Conservation (phyloP, 345 rosid species). For the Pistacia vera region DNA sequence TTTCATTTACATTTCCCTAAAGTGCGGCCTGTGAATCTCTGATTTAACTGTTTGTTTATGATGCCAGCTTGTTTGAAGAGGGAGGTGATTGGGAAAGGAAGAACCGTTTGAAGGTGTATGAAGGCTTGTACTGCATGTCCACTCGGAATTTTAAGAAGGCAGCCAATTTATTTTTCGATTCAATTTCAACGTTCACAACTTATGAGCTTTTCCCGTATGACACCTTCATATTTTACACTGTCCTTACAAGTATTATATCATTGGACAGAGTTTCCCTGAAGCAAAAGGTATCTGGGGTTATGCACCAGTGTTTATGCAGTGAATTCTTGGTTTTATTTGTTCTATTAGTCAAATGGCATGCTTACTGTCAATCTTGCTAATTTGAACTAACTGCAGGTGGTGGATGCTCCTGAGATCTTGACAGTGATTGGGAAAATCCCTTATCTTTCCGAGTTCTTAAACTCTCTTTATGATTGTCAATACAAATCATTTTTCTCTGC, state of each 20-base stretch:
- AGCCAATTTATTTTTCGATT: slow-evolving; percentile 84
- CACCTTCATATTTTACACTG: slow-evolving; percentile 95
- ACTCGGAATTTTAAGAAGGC: slow-evolving; percentile 92
- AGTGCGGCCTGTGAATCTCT: slow-evolving; percentile 1
- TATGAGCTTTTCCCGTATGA: slow-evolving; percentile 95
- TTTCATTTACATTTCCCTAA: slow-evolving; percentile 12
- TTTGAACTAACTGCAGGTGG: slow-evolving; percentile 60
- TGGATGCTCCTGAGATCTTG: slow-evolving; percentile 99
- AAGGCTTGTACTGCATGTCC: slow-evolving; percentile 93
- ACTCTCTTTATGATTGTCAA: slow-evolving; percentile 90
- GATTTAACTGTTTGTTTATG: slow-evolving; percentile 10
- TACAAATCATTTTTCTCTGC: slow-evolving; percentile 92
- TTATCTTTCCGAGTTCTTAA: slow-evolving; percentile 83
- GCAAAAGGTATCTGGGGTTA: slow-evolving; percentile 68
- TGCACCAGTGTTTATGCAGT: slow-evolving; percentile 13
- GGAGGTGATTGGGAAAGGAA: slow-evolving; percentile 99
- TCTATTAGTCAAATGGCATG: background rate
- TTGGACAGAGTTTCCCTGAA: slow-evolving; percentile 94
- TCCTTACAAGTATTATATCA: slow-evolving; percentile 90
- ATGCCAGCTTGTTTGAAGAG: slow-evolving; percentile 91
- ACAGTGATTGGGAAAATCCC: slow-evolving; percentile 95
- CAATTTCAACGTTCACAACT: slow-evolving; percentile 98
- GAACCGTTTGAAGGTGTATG: slow-evolving; percentile 95
- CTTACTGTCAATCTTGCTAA: background rate
- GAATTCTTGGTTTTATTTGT: background rate